Base-by-base conservation (phyloP, 2,329 filamentous ascomycete species). In the Neonectria sp. region DNA sequence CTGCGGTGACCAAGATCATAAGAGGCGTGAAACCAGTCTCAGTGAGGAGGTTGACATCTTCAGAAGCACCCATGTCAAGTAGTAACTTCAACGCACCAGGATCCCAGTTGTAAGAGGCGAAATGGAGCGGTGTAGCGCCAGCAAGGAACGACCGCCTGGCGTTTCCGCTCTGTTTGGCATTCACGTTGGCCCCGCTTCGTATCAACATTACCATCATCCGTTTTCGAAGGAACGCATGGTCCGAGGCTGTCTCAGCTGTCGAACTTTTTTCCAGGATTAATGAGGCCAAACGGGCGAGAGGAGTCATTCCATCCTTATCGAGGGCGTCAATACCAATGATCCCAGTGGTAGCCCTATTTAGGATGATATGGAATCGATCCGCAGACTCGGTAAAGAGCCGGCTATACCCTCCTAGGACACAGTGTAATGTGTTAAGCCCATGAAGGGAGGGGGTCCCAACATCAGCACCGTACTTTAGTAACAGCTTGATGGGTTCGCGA, bases 391-490 rank as follows among this genome's bases (percentile, higher is more conserved):
- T 7, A 9, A 24, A 45, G n/a, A 24, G 40, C n/a, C n/a, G 49
- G 49, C 49, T 33, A 13, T 17, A 35, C 21, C 11, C 33, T 15
- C 11, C 37, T 4, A 53, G n/a, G 27, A 53, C 48, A 7, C 46
- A 56, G n/a, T 63, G 60, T 15, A 57, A 21, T 3, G 31, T 53
- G 12, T 33, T n/a, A 8, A 56, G 7, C 5, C 60, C 53, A 17
- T 51, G 25, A 6, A n/a, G 9, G 6, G 61, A 43, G 15, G 55
- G 13, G 4, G 11, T 29, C 17, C 55, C 60, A 13, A 37, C 31
- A n/a, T 60, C 45, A 1, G 63, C 63, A 12, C 56, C 63, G 33
- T 60, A 21, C 17, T 60, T 31, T 4, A 65, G 24, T 43, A 60
- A 33, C 9, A 60, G 31, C 15, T 60, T 60, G n/a, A 60, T 46